Conservation (phyloP, 345 rosid species). For the Salix dunnii region DNA sequence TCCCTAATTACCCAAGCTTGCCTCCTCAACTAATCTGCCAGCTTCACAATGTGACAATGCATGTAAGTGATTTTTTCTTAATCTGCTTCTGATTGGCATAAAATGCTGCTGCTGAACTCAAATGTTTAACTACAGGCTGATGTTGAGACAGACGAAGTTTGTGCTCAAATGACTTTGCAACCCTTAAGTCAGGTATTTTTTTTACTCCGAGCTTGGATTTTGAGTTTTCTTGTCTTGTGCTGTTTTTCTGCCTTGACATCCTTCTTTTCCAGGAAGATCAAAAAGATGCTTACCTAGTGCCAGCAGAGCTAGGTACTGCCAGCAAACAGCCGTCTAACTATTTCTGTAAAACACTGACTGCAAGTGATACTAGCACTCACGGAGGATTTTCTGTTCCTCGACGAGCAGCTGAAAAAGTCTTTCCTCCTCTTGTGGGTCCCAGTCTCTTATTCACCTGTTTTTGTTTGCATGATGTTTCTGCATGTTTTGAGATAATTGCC, state of each 20-base stretch:
- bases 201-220: background rate
- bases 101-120: background rate
- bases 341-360: conserved; percentile 52
- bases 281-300: background rate
- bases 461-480: background rate
- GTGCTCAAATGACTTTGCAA: background rate
- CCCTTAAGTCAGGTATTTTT: background rate
- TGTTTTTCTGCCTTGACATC: background rate
- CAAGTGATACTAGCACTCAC: conserved; percentile 17
- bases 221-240: background rate
- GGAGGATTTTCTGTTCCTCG: conserved; percentile 63
- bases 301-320: background rate
- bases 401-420: conserved; percentile 54
- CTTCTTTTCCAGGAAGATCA: background rate
- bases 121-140: background rate
- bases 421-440: conserved; percentile 44
- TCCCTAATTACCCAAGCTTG: background rate
- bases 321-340: conserved; percentile 48
- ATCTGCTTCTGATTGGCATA: background rate
- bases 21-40: background rate
- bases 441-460: background rate
- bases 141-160: background rate
- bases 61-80: background rate
- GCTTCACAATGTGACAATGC: background rate
- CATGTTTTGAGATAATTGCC: background rate